phyloP scores from a whole-genome alignment of 805 yeast species.

The Candida golubevii region DNA sequence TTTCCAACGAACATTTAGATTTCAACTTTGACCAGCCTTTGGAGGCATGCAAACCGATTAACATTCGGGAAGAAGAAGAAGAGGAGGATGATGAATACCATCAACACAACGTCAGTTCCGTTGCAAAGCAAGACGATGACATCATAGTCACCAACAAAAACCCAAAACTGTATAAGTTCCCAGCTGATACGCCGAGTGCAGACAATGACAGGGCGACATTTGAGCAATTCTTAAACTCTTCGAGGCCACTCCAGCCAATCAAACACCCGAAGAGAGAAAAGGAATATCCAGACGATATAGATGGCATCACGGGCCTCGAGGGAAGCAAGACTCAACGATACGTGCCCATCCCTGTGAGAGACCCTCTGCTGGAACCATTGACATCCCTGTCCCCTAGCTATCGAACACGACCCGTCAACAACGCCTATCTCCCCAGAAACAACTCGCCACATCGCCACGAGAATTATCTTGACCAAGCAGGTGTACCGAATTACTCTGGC shows the following conservation, averaged over 20 bases:
- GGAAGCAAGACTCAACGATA: conserved; percentile 19
- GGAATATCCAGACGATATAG: conserved; percentile 31
- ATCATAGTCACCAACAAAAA: conserved; percentile 44
- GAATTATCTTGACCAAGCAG: neutral
- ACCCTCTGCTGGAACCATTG: conserved; percentile 19
- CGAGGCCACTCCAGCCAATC: conserved; percentile 11
- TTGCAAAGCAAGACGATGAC: conserved; percentile 27
- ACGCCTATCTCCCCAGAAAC: neutral
- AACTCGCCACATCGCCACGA: neutral
- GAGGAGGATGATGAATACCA: neutral
- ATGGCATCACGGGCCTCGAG: conserved; percentile 22
- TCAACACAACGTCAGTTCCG: neutral
- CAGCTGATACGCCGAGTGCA: conserved; percentile 36
- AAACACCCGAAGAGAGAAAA: conserved; percentile 12
- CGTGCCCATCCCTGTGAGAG: conserved; percentile 40
- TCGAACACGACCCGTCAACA: neutral
- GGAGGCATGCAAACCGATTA: conserved; percentile 20
- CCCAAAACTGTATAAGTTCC: conserved; percentile 55
- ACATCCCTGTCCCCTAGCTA: neutral
- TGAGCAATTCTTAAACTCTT: conserved; percentile 1
- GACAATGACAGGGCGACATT: conserved; percentile 4
- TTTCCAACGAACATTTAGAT: conserved; percentile 16
- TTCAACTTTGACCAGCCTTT: conserved; percentile 17
- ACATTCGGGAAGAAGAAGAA: conserved; percentile 20
- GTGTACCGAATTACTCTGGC: neutral